Conservation (phyloP, 176 grass and related monocot species). For the Poa annua region DNA sequence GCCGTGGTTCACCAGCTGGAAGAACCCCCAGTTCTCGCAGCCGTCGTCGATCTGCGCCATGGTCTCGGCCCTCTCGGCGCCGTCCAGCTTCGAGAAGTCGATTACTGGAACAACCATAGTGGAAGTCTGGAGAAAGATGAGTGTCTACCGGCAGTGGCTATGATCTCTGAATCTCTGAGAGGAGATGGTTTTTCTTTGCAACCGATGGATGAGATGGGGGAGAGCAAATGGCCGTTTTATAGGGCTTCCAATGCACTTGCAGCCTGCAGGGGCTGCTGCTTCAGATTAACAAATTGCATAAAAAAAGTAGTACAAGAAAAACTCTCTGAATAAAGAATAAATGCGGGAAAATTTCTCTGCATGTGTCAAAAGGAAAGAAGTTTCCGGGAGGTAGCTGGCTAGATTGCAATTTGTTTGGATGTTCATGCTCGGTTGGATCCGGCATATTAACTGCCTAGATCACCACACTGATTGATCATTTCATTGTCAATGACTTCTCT, state of each 20-base stretch:
- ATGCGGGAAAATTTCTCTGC: neutral
- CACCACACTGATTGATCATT: slow-evolving; percentile 3
- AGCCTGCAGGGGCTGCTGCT: neutral
- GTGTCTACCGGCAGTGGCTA: neutral
- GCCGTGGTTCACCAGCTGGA: slow-evolving; percentile 64
- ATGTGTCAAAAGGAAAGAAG: slow-evolving; percentile 28
- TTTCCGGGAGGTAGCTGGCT: slow-evolving; percentile 21
- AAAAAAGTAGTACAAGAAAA: no score
- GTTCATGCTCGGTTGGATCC: slow-evolving; percentile 27
- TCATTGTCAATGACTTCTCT: neutral
- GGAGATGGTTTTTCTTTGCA: neutral
- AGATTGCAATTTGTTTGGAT: slow-evolving; percentile 35
- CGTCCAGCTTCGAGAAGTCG: slow-evolving; percentile 62
- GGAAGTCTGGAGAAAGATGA: neutral
- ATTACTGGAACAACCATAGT: slow-evolving; percentile 59
- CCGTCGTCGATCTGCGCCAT: slow-evolving; percentile 49
- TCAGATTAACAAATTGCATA: neutral
- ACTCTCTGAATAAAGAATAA: neutral
- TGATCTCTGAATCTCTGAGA: neutral
- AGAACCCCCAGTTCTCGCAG: slow-evolving; percentile 66
- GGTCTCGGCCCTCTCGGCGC: slow-evolving; percentile 13
- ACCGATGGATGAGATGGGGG: neutral
- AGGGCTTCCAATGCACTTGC: neutral
- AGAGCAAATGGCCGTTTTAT: slow-evolving; percentile 6
- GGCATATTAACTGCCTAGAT: neutral